Evolutionary conservation across 768 basidiomycete species (phyloP), one percentile per base, ranked within the genome.

Genomic region (Podaxis mareebaensis): DNA sequence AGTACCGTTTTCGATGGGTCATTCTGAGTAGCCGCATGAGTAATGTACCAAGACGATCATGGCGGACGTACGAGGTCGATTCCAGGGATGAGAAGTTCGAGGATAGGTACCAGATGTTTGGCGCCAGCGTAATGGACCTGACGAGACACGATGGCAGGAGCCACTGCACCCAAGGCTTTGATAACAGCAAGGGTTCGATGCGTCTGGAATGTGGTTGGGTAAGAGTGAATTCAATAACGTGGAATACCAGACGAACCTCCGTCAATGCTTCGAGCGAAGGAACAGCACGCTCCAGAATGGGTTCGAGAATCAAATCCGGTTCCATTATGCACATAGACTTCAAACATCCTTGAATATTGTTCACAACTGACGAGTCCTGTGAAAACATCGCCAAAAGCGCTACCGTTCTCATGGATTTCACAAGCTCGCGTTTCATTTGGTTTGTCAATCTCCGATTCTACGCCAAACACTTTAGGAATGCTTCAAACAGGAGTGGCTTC

Each of bases 301-400:
- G 86, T 51, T 89, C 86, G 48, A 96, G 77, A 66, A 96, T 88
- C 22, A 96, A 79, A 71, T 93, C 92, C 1, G 95, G 93, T 67
- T 95, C 93, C 82, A 93, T 87, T 49, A 89, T 74, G 61, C 86
- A 85, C 87, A 95, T 87, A 17, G 88, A 91, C 74, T 93, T 93
- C 66, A 96, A 76, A 63, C 90, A 89, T 46, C 86, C 86, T 71
- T 92, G 89, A 48, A 93, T 88, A 67, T 93, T 91, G 15, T 81
- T 75, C 30, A 91, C 88, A 1, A 92, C 91, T 10, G 83, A 80
- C 54, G 83, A 79, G 70, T 94, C 92, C 71, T 91, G 90, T 8
- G 91, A 93, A 77, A 96, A 96, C 85, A 95, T 94, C 2, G 92
- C 88, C n/a, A 95, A 81, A 30, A 96, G 78, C 0, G 89, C 86